phyloP scores from a whole-genome alignment of 345 rosid species.

The Cardiospermum halicacabum region DNA sequence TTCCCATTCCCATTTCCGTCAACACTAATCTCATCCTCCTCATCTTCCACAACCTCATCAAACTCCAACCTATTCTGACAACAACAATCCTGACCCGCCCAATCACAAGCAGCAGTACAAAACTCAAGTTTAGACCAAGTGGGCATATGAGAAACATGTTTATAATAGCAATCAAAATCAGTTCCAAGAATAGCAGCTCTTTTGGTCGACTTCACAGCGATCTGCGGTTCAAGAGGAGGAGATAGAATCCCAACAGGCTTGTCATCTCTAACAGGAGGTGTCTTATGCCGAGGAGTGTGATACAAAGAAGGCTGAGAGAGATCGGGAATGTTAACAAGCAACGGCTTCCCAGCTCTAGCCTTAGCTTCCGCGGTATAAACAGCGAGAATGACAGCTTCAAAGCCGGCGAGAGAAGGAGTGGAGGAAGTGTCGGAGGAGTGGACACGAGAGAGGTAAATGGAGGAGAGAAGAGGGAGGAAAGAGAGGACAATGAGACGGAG shows the following conservation, averaged over 20 bases:
- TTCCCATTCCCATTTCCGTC: slow-evolving; percentile 23
- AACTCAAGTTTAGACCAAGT: slow-evolving; percentile 84
- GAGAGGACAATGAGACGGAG: slow-evolving; percentile 87
- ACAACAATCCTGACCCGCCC: slow-evolving; percentile 90
- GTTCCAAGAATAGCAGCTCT: slow-evolving; percentile 66
- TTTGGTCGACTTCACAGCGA: slow-evolving; percentile 79
- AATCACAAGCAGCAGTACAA: slow-evolving; percentile 51
- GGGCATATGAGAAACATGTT: slow-evolving; percentile 82
- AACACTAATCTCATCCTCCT: slow-evolving; percentile 35
- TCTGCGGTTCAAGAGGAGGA: slow-evolving; percentile 68
- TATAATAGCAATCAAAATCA: slow-evolving; percentile 66
- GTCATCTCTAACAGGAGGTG: slow-evolving; percentile 6
- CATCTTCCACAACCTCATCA: slow-evolving; percentile 28
- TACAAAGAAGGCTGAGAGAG: slow-evolving; percentile 91
- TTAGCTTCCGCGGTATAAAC: slow-evolving; percentile 76
- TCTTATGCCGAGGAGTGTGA: slow-evolving; percentile 57
- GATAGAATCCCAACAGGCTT: slow-evolving; percentile 54
- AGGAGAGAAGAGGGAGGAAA: slow-evolving; percentile 67
- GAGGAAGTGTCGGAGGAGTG: slow-evolving; percentile 62
- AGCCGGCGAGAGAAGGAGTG: slow-evolving; percentile 76
- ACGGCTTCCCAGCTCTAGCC: slow-evolving; percentile 71
- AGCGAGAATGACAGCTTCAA: slow-evolving; percentile 91
- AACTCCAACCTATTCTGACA: slow-evolving; percentile 52
- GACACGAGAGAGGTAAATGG: slow-evolving; percentile 69
- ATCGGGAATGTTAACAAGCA: slow-evolving; percentile 71